Base-by-base conservation (phyloP, 805 yeast species). In the Debaryomyces castellii region DNA sequence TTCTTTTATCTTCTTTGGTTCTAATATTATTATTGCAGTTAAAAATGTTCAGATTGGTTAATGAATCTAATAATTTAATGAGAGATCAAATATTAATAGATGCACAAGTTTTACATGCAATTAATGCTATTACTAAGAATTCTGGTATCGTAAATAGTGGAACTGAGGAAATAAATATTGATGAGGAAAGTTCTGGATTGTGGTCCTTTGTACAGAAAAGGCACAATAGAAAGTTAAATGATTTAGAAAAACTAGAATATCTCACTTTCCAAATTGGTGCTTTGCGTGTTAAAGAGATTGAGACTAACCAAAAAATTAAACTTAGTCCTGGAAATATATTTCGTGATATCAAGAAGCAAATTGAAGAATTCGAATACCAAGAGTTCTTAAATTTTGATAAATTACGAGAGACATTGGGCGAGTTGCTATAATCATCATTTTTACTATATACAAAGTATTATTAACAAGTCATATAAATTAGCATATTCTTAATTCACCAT, bases 401-500 rank as follows among this genome's bases (percentile, higher is more conserved):
- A 6, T 14, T 52, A 11, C 47, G 46, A 30, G 44, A 42, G 20
- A 41, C 44, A 22, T 22, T 52, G 5, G 50, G 48, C 1, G 56
- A 47, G 8, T 38, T 54, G 14, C 17, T 49, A 25, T 49, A 24
- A 49, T 24, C 28, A 36, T 33, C 5, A 35, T 3, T 22, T 36
- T 34, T 43, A 25, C 46, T 47, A 47, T 49, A 24, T 49, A 44
- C 47, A 46, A 27, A 28, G n/a, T 16, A 8, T 20, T 14, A 16
- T 3, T 16, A 32, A n/a, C n/a, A n/a, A n/a, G 16, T 37, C 11
- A 22, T 17, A 23, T 21, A 32, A 30, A n/a, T 47, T 46, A 66
- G 47, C 71, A 66, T 10, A 65, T 59, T 34, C 67, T 51, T 35
- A 66, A 55, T 11, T 54, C 60, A 11, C 57, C 60, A 39, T 52